Evolutionary conservation across 2,329 filamentous ascomycete species (phyloP).

Genomic region (Trichocomaceae sp.): DNA sequence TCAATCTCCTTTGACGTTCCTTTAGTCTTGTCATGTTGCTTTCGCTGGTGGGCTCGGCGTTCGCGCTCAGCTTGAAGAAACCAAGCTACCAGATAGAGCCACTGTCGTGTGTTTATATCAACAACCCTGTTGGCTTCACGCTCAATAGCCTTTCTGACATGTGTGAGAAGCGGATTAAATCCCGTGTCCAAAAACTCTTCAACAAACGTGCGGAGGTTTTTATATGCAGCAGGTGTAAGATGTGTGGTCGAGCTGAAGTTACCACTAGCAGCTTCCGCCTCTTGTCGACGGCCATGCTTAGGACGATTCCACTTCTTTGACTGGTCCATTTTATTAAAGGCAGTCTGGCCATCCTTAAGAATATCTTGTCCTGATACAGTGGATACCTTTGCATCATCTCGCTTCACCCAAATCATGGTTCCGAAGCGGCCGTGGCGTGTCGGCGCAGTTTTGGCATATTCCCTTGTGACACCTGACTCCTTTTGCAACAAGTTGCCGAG

Average conservation of each 20-base stretch:
- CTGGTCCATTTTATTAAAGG: slow-evolving; percentile 81
- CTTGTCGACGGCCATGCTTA: slow-evolving; percentile 54
- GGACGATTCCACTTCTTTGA: slow-evolving; percentile 87
- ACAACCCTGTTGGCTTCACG: slow-evolving; percentile 77
- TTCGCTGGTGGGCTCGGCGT: slow-evolving; percentile 56
- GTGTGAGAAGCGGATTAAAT: slow-evolving; percentile 85
- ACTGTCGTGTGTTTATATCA: slow-evolving; percentile 71
- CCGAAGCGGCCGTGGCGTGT: slow-evolving; percentile 91
- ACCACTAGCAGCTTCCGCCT: slow-evolving; percentile 53
- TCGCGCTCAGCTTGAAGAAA: slow-evolving; percentile 80
- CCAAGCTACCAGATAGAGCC: slow-evolving; percentile 89
- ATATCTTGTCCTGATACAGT: slow-evolving; percentile 85
- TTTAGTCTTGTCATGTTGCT: slow-evolving; percentile 45
- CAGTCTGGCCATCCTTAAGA: slow-evolving; percentile 63
- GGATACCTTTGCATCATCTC: slow-evolving; percentile 74
- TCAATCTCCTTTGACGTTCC: slow-evolving; percentile 49
- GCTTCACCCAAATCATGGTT: slow-evolving; percentile 94
- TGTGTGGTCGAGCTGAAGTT: slow-evolving; percentile 70
- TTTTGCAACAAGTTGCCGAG: slow-evolving; percentile 68
- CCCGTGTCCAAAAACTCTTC: slow-evolving; percentile 91
- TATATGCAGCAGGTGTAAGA: slow-evolving; percentile 66
- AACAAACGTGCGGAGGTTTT: slow-evolving; percentile 72
- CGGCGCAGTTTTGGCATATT: slow-evolving; percentile 69
- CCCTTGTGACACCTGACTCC: slow-evolving; percentile 74
- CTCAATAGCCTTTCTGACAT: slow-evolving; percentile 82